Evolutionary conservation across 257 asterid genomes (phyloP).

Genomic region (Solanum paucissectum): DNA sequence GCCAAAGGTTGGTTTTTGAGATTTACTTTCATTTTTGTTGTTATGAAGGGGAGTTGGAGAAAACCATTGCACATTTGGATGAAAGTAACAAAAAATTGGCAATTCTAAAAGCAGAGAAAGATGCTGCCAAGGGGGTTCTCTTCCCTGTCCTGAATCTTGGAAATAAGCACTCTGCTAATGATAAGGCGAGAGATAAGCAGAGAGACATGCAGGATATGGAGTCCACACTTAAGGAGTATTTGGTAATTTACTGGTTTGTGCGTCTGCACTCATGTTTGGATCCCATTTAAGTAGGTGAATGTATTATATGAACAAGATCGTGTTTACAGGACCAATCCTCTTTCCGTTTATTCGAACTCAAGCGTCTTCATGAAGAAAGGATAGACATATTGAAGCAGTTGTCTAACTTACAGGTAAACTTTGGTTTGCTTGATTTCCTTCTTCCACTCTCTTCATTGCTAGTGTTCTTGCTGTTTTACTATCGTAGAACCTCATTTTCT

Average conservation of each 20-base stretch:
- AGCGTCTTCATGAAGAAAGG: slow-evolving; percentile 77
- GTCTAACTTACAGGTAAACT: slow-evolving; percentile 64
- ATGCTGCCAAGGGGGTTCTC: slow-evolving; percentile 41
- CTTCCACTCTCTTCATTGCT: neutral
- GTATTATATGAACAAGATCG: neutral
- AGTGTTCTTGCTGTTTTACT: neutral
- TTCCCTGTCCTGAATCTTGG: slow-evolving; percentile 43
- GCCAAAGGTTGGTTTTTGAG: neutral
- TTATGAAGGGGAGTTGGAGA: slow-evolving; percentile 71
- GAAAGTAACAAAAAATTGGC: slow-evolving; percentile 65
- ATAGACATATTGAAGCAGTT: slow-evolving; percentile 55
- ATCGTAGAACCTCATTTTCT: neutral
- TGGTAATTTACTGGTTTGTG: slow-evolving; percentile 36
- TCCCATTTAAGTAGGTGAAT: slow-evolving; percentile 2
- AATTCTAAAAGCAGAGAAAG: slow-evolving; percentile 60
- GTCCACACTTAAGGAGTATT: slow-evolving; percentile 56
- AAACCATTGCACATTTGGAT: slow-evolving; percentile 56
- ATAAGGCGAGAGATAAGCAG: slow-evolving; percentile 55
- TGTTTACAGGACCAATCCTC: slow-evolving; percentile 55
- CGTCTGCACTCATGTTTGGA: slow-evolving; percentile 8
- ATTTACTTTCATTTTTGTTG: slow-evolving; percentile 1
- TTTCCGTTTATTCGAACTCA: slow-evolving; percentile 57
- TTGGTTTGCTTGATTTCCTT: slow-evolving; percentile 6
- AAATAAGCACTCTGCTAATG: slow-evolving; percentile 40
- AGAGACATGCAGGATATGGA: slow-evolving; percentile 78